A percentile compares a stretch with the other conserved stretches of the same genome.
These are phyloP conservation scores for Colletotrichum sp. DNA, from an alignment of 2,329 filamentous ascomycete genomes.

Conservation along the genomic window DNA sequence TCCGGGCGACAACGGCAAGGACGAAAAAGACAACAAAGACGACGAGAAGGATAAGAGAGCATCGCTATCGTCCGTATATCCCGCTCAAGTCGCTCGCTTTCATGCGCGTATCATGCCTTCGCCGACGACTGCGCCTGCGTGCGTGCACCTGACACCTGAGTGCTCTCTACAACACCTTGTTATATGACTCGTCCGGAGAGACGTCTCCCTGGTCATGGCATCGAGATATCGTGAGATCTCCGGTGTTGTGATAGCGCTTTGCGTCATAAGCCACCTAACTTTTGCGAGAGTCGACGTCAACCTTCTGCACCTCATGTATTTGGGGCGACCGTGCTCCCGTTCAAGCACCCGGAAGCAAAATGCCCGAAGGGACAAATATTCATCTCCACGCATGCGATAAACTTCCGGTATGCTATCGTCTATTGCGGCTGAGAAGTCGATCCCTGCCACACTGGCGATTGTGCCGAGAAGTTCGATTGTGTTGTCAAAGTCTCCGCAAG, in stretches of 20 bases:
- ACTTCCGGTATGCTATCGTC: accelerated
- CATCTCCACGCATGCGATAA: neutral
- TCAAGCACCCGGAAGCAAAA: neutral
- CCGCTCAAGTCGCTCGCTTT: neutral
- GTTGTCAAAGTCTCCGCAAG: neutral
- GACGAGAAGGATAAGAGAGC: neutral
- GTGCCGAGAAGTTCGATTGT: accelerated
- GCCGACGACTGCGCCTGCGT: neutral
- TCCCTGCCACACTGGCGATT: neutral
- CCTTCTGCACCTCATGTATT: neutral
- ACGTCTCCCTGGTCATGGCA: too few relatives aligned
- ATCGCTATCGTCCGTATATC: neutral
- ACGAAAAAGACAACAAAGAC: neutral
- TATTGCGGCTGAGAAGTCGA: neutral
- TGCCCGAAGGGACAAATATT: accelerated
- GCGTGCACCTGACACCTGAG: neutral
- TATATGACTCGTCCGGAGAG: too few relatives aligned
- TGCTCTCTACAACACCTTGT: neutral
- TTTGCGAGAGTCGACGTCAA: accelerated
- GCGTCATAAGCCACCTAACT: accelerated
- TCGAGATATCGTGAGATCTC: too few relatives aligned
- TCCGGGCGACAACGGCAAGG: neutral
- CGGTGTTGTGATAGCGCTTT: neutral
- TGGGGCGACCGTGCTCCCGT: accelerated
- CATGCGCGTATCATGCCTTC: neutral